phyloP scores from a whole-genome alignment of 1,284 basidiomycete species.

The Tilletia horrida region DNA sequence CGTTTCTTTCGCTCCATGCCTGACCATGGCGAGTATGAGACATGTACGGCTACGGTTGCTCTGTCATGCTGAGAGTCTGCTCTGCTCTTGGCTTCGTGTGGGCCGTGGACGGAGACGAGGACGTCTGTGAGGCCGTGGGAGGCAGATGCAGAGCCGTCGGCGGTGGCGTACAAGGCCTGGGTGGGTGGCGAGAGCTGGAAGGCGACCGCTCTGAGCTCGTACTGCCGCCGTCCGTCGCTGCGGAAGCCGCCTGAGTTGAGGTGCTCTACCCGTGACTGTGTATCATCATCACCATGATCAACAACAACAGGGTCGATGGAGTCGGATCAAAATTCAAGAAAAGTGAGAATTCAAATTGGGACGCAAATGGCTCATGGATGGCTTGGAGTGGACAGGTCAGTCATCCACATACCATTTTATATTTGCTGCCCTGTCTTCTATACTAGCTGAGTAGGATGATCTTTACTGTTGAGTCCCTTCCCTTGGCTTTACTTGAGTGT shows the following conservation, averaged over 20 bases:
- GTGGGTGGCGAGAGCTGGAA: constrained; percentile 76
- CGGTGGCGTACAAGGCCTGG: constrained; percentile 54
- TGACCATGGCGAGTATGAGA: constrained; percentile 67
- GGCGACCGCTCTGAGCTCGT: constrained; percentile 77
- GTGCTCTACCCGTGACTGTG: constrained; percentile 72
- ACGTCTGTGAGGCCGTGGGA: constrained; percentile 88
- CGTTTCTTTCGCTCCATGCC: constrained; percentile 73
- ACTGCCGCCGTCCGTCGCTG: constrained; percentile 83
- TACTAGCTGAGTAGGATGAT: no score
- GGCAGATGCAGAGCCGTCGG: constrained; percentile 80
- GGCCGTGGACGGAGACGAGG: constrained; percentile 81
- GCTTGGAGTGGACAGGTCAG: no score
- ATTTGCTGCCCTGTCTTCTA: no score
- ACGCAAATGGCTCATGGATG: no score
- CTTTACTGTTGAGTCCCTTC: no score
- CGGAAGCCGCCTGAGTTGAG: constrained; percentile 77
- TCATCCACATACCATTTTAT: no score
- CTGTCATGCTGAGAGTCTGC: constrained; percentile 37
- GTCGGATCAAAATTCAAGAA: not conserved
- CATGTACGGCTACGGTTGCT: constrained; percentile 68
- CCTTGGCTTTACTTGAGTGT: no score
- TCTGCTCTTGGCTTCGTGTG: constrained; percentile 68
- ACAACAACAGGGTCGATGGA: not conserved
- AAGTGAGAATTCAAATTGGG: no score
- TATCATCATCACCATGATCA: no score